Base-by-base conservation (phyloP, 83 land plant genomes). In the Picea abies region DNA sequence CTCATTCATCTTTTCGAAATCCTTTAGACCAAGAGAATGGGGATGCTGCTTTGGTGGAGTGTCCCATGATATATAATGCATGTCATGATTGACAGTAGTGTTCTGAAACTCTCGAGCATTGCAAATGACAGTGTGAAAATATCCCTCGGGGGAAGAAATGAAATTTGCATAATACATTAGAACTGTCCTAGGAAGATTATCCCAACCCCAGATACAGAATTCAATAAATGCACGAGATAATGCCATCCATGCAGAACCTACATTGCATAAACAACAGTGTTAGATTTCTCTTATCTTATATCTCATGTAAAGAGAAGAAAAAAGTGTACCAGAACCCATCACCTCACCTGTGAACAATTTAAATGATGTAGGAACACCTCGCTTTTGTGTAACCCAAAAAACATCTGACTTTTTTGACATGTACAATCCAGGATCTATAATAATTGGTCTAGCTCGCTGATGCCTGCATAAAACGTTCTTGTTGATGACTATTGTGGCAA, bases 71-170 rank as follows among this genome's bases (percentile, higher is more conserved):
- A 93, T 92, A 85, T 86, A 92, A 81, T 93, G 96, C 52, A 93
- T 86, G 80, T 93, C 96, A 78, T 83, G 87, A 81, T 93, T 93
- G 60, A 93, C 94, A 20, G 94, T 93, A 3, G 94, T 92, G 83
- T 92, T 93, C 23, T 67, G 76, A 73, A 89, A 93, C 64, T 93
- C 94, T 81, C 68, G 84, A 11, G 88, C 84, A 71, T 93, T 94
- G 89, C 97, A 94, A 79, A 94, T 93, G 11, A 93, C 91, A 0
- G 97, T 94, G 79, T 94, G 97, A 78, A 94, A 94, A 82, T 93
- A 93, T 11, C 94, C 94, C 67, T 90, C 91, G 0, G 94, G 96
- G 10, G 96, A 93, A 41, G 92, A 93, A 62, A 93, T 68, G 61
- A 93, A 88, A 80, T 93, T 93, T 29, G 94, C 82, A 86, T 93